Percentiles rank a stretch among this genome's conserved stretches.
These are phyloP conservation scores for Yueomyces sinensis DNA, from an alignment of 805 yeast genomes.

Conservation along the genomic window DNA sequence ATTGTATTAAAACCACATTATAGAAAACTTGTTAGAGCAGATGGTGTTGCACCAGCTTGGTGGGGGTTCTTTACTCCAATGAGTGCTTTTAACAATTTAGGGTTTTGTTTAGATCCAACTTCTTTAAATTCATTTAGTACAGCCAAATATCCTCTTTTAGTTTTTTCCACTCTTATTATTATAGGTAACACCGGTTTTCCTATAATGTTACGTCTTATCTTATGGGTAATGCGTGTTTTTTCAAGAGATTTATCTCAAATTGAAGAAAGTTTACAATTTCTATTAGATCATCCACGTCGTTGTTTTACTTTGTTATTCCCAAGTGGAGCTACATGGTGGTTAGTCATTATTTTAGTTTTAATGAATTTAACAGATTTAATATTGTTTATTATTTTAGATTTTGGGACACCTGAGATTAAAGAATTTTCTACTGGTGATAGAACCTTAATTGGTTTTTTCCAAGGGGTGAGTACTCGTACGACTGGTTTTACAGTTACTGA, in stretches of 20 bases:
- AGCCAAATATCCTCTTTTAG: slow-evolving; percentile 51
- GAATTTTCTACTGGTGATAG: slow-evolving; percentile 52
- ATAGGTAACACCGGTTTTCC: slow-evolving; percentile 97
- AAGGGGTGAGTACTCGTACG: slow-evolving; percentile 86
- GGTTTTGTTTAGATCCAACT: slow-evolving; percentile 67
- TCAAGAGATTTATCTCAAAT: slow-evolving; percentile 50
- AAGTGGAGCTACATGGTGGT: slow-evolving; percentile 91
- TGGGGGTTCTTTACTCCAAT: slow-evolving; percentile 83
- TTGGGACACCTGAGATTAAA: slow-evolving; percentile 38
- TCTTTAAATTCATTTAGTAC: slow-evolving; percentile 60
- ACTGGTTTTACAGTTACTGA: slow-evolving; percentile 78
- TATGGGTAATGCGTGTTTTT: slow-evolving; percentile 64
- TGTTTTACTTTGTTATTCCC: slow-evolving; percentile 92
- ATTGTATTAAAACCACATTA: slow-evolving; percentile 32
- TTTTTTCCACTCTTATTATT: slow-evolving; percentile 58
- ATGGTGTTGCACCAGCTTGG: slow-evolving; percentile 73
- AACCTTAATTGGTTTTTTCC: slow-evolving; percentile 73
- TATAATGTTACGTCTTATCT: slow-evolving; percentile 58
- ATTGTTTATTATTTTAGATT: slow-evolving; percentile 67
- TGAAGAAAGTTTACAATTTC: slow-evolving; percentile 70
- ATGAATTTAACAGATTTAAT: slow-evolving; percentile 70
- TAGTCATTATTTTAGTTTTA: slow-evolving; percentile 55
- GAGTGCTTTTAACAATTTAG: slow-evolving; percentile 76
- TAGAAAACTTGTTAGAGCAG: slow-evolving; percentile 28
- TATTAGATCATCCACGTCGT: slow-evolving; percentile 92